These are phyloP conservation scores for Plantago major DNA, from an alignment of 257 asterid genomes.

Conservation along the genomic window DNA sequence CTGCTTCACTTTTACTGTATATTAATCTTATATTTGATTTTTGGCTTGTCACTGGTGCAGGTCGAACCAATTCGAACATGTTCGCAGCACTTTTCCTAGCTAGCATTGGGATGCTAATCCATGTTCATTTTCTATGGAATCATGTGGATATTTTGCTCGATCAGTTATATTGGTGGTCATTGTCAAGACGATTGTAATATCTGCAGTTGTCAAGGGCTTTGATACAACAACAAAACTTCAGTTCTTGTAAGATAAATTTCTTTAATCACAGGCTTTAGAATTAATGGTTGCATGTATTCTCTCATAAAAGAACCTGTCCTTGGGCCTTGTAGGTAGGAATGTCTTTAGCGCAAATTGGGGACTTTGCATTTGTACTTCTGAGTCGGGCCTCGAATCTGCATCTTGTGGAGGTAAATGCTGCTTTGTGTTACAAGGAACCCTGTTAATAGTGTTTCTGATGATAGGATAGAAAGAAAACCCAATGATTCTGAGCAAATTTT, in stretches of 20 bases:
- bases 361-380: slow-evolving; percentile 92
- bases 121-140: slow-evolving; percentile 95
- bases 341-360: slow-evolving; percentile 99
- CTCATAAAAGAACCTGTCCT: slow-evolving; percentile 18
- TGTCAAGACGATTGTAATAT: slow-evolving; percentile 73
- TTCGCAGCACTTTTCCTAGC: slow-evolving; percentile 99
- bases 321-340: slow-evolving; percentile 68
- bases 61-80: slow-evolving; percentile 93
- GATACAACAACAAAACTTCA: slow-evolving; percentile 93
- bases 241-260: slow-evolving; percentile 58
- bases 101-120: slow-evolving; percentile 99
- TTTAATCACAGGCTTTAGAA: slow-evolving; percentile 8
- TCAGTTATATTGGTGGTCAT: slow-evolving; percentile 89
- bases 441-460: too few species aligned
- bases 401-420: slow-evolving; percentile 82
- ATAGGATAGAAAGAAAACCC: neutral
- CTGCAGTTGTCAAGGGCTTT: slow-evolving; percentile 88
- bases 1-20: too few species aligned
- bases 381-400: slow-evolving; percentile 99
- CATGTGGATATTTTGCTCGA: slow-evolving; percentile 94
- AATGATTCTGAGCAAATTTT: neutral
- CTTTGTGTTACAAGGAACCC: slow-evolving; percentile 5
- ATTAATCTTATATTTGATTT: slow-evolving; percentile 21
- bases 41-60: slow-evolving; percentile 39
- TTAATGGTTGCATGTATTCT: slow-evolving; percentile 18